Conservation (phyloP, 2,329 filamentous ascomycete species). For the Whalleya microplaca region DNA sequence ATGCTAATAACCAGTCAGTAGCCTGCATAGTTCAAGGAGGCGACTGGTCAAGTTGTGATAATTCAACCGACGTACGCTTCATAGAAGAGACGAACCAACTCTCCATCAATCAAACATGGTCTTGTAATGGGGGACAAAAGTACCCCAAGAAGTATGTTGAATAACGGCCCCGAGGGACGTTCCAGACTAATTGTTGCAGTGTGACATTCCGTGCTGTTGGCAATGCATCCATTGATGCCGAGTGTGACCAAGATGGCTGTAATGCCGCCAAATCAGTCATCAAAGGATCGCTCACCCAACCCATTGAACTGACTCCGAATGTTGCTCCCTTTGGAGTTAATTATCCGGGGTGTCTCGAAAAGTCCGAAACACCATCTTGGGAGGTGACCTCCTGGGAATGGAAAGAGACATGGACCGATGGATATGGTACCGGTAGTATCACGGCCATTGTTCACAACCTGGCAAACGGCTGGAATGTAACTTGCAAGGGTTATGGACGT, state of each 20-base stretch:
- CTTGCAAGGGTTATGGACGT: slow-evolving; percentile 19
- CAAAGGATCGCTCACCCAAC: slow-evolving; percentile 20
- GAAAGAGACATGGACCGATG: slow-evolving; percentile 17
- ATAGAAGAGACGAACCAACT: slow-evolving; percentile 5
- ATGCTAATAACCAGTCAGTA: slow-evolving; percentile 17
- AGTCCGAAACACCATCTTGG: slow-evolving; percentile 19
- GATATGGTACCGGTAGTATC: slow-evolving; percentile 13
- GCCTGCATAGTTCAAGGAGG: slow-evolving; percentile 7
- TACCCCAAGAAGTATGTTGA: slow-evolving; percentile 14
- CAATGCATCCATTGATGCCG: slow-evolving; percentile 5
- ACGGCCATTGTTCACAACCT: slow-evolving; percentile 16
- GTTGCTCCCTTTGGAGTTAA: slow-evolving; percentile 25
- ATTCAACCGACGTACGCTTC: slow-evolving; percentile 16
- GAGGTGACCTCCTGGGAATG: slow-evolving; percentile 19
- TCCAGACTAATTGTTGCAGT: slow-evolving; percentile 1
- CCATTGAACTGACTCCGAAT: slow-evolving; percentile 22
- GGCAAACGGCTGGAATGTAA: slow-evolving; percentile 15
- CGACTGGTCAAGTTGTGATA: slow-evolving; percentile 15
- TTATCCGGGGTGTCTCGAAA: slow-evolving; percentile 18
- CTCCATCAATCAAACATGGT: slow-evolving; percentile 20
- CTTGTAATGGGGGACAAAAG: slow-evolving; percentile 13
- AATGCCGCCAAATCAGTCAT: slow-evolving; percentile 6
- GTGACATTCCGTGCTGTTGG: slow-evolving; percentile 20
- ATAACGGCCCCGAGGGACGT: too few species aligned
- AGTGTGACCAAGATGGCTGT: neutral